Percentiles rank a stretch among this genome's conserved stretches.
Evolutionary conservation across 2,329 filamentous ascomycete species (phyloP).

Genomic region (Aotearoamyces nothofagi): DNA sequence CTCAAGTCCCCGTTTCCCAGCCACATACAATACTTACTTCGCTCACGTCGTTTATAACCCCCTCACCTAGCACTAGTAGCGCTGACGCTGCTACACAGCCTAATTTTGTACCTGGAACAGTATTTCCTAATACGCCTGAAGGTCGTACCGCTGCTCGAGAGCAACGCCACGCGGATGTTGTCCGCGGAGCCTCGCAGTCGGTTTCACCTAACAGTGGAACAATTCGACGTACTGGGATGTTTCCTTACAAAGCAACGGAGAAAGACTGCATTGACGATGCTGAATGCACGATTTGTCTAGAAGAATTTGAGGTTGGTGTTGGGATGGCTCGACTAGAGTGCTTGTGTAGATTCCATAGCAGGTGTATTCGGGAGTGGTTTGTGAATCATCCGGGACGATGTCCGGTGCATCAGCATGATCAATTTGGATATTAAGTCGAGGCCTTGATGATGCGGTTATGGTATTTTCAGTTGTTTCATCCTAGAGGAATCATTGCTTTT

Average conservation of each 20-base stretch:
- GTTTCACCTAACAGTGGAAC: constrained; percentile 15
- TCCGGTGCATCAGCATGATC: constrained; percentile 44
- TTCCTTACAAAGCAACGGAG: constrained; percentile 47
- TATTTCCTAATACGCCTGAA: constrained; percentile 8
- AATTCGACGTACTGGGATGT: constrained; percentile 40
- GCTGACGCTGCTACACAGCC: constrained; percentile 1
- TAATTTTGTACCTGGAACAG: no score
- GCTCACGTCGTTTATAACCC: no score
- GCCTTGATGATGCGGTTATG: no score
- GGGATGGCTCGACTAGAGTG: constrained; percentile 53
- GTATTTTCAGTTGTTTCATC: no score
- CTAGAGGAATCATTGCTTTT: no score
- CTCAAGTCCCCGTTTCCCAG: no score
- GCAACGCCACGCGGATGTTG: constrained; percentile 10
- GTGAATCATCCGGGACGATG: constrained; percentile 45
- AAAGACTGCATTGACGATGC: constrained; percentile 54
- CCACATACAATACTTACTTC: no score
- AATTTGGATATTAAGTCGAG: not conserved
- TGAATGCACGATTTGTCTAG: constrained; percentile 53
- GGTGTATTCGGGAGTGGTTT: constrained; percentile 49
- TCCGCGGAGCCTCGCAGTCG: constrained; percentile 4
- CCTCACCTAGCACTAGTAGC: constrained; percentile 1
- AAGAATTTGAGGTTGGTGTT: constrained; percentile 47
- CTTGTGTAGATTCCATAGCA: constrained; percentile 46
- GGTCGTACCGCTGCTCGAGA: constrained; percentile 10